A percentile compares a stretch with the other conserved stretches of the same genome.
phyloP scores from a whole-genome alignment of 2,329 filamentous ascomycete genomes.

The Fusarium sp. region DNA sequence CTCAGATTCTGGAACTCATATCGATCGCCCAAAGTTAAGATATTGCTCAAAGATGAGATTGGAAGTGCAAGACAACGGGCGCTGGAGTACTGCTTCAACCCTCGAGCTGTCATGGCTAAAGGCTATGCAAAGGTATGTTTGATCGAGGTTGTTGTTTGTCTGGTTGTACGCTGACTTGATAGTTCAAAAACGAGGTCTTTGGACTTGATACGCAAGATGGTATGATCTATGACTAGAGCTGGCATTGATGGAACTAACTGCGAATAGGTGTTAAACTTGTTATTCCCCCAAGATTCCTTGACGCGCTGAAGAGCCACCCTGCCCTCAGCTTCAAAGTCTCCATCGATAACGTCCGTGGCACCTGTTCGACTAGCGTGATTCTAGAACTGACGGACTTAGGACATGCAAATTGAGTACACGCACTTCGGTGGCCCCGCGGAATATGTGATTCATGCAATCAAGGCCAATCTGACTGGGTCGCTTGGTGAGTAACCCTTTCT shows the following conservation, averaged over 20 bases:
- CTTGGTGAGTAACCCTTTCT: background rate
- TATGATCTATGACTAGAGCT: fast-evolving
- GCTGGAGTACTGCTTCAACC: constrained; percentile 20
- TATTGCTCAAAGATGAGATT: constrained; percentile 13
- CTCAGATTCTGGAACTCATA: fast-evolving
- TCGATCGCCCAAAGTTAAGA: background rate
- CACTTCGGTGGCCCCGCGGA: constrained; percentile 17
- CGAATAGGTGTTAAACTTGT: constrained; percentile 1
- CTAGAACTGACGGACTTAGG: background rate
- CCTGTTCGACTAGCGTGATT: fast-evolving
- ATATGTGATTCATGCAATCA: constrained; percentile 18
- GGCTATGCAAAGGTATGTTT: constrained; percentile 12
- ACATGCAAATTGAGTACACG: constrained; percentile 27
- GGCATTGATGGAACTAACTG: fast-evolving
- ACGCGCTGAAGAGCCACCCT: constrained; percentile 11
- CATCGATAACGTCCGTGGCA: background rate
- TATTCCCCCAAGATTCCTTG: background rate
- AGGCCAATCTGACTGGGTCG: constrained; percentile 1
- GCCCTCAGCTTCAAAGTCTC: constrained; percentile 21
- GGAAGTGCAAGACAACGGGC: constrained; percentile 4
- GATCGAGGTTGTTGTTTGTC: fast-evolving
- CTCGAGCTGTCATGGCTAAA: constrained; percentile 5
- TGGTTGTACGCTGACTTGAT: fast-evolving
- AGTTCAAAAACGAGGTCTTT: constrained; percentile 29
- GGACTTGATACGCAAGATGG: constrained; percentile 20